Evolutionary conservation across 139 green algal genomes (phyloP), one percentile per base, ranked within the genome.

Genomic region (Zygnema cylindricum): DNA sequence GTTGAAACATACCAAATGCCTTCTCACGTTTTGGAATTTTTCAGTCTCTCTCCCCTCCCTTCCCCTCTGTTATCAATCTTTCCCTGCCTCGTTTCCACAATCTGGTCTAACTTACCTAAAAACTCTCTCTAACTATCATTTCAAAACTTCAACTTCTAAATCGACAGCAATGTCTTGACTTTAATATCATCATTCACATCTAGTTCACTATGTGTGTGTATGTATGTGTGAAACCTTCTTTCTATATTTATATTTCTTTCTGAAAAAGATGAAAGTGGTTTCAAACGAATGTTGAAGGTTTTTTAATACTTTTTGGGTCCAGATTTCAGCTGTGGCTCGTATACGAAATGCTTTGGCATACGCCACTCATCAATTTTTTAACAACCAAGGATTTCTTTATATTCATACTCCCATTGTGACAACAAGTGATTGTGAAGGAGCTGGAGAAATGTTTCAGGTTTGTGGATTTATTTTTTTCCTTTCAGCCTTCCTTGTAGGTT

Each of bases 401-500:
- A 95, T 99, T 79, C 96, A 99, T 94, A 98, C 97, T 54, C 98
- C 98, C 78, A 95, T 99, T 81, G 95, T 99, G 84, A 99, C 96
- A 1, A 94, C 96, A 43, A 94, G 86, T 38, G 98, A 99, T 90
- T 98, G 95, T 87, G 98, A 99, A 92, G 98, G 98, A 36, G 98
- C 98, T 30, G 98, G 98, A 32, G 98, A 99, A 94, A 98, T 99
- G 96, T 99, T 99, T 93, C 96, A 98, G 94, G 95, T 98, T 43
- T 11, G 77, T 84, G 77, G 21, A n/a, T n/a, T n/a, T n/a, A n/a
- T n/a, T n/a, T n/a, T n/a, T n/a, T 30, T 73, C 57, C 57, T 30
- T 30, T 73, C 57, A 25, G 25, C 30, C 57, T 73, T 30, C 57
- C 57, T 73, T 30, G 57, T 73, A 35, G 30, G 25, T 73, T 73